Percentiles rank a stretch among this genome's conserved stretches.
These are phyloP conservation scores for Punctularia strigosozonata DNA, from an alignment of 768 basidiomycete genomes.

Conservation along the genomic window DNA sequence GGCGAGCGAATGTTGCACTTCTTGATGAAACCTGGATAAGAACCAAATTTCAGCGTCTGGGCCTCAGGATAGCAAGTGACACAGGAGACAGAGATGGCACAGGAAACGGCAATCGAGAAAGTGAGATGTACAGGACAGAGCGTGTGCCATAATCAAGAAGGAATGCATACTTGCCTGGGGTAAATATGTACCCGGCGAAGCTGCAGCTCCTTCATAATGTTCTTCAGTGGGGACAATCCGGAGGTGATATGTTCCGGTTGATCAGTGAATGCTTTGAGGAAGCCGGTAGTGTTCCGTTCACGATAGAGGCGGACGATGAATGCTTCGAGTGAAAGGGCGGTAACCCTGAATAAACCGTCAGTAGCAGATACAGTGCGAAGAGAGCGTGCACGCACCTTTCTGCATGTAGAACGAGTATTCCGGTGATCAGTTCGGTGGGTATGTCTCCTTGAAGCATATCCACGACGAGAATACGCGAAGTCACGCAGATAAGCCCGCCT, in stretches of 20 bases:
- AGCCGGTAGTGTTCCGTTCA: conserved; percentile 81
- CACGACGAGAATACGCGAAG: conserved; percentile 87
- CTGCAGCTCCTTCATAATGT: conserved; percentile 88
- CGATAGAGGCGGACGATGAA: conserved; percentile 90
- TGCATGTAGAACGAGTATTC: conserved; percentile 82
- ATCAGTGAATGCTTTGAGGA: conserved; percentile 95
- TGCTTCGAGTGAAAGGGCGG: conserved; percentile 74
- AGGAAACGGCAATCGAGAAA: no score
- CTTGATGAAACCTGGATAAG: conserved; percentile 69
- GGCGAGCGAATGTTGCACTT: conserved; percentile 73
- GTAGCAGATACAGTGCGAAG: not conserved
- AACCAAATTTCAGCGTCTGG: conserved; percentile 5
- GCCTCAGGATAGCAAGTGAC: not conserved
- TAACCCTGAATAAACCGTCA: conserved; percentile 44
- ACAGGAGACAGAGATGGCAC: no score
- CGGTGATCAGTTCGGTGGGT: conserved; percentile 78
- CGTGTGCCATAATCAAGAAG: no score
- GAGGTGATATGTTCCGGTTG: conserved; percentile 92
- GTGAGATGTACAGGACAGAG: no score
- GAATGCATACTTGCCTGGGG: conserved; percentile 53
- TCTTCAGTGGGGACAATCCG: conserved; percentile 84
- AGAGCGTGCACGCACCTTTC: conserved; percentile 48
- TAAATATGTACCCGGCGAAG: conserved; percentile 84
- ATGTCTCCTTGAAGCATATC: conserved; percentile 87
- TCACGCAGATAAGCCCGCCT: conserved; percentile 86